Percentiles rank a stretch among this genome's conserved stretches.
phyloP scores from a whole-genome alignment of 306 rosid species.

The Prunus mume region DNA sequence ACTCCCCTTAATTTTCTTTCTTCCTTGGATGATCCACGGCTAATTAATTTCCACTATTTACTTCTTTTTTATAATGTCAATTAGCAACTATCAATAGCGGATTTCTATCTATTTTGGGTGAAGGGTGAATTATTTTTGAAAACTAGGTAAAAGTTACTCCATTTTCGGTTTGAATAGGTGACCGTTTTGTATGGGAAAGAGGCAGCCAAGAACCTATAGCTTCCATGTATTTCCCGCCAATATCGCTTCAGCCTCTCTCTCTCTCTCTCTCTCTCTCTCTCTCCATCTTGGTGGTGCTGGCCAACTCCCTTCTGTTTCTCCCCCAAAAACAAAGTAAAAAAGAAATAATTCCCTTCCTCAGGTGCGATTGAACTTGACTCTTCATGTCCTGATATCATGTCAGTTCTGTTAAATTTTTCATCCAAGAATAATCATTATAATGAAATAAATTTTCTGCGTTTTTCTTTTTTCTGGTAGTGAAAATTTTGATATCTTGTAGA shows the following conservation, averaged over 20 bases:
- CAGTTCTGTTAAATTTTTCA: not conserved
- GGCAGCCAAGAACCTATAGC: not conserved
- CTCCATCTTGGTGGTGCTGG: not conserved
- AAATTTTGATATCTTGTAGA: no score
- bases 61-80: not conserved
- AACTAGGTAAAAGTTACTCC: not conserved
- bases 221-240: conserved; percentile 5
- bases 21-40: no score
- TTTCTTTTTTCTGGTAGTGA: not conserved
- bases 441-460: not conserved
- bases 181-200: not conserved
- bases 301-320: not conserved
- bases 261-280: conserved; percentile 4
- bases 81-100: not conserved
- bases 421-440: not conserved
- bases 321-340: not conserved
- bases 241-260: not conserved
- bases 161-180: not conserved
- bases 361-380: not conserved
- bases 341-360: not conserved
- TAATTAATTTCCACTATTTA: no score
- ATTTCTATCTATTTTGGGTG: not conserved
- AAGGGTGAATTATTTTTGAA: not conserved
- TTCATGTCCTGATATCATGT: not conserved
- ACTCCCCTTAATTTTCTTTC: no score